phyloP scores from a whole-genome alignment of 768 basidiomycete genomes.

The Boletus speciosus region DNA sequence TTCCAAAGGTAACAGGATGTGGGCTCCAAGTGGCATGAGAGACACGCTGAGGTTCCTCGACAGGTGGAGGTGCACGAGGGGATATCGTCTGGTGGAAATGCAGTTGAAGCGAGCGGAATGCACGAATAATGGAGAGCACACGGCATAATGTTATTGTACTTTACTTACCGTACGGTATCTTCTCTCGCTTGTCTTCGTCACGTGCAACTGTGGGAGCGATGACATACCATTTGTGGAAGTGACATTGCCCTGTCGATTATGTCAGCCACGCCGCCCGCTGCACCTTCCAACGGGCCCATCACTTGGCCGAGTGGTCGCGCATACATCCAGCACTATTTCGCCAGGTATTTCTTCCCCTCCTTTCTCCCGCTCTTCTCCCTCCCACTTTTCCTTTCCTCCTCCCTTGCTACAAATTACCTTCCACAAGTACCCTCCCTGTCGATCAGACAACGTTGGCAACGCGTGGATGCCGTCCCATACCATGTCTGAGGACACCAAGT shows the following conservation, averaged over 20 bases:
- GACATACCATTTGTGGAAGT: slow-evolving; percentile 1
- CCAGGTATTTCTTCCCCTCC: slow-evolving; percentile 13
- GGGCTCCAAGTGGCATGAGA: slow-evolving; percentile 16
- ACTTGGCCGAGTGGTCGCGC: slow-evolving; percentile 25
- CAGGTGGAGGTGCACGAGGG: slow-evolving; percentile 33
- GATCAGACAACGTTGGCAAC: slow-evolving; percentile 28
- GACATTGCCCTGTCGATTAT: slow-evolving; percentile 28
- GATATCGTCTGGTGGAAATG: slow-evolving; percentile 9
- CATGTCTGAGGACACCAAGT: slow-evolving; percentile 64
- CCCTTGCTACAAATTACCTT: background rate
- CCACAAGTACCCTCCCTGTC: slow-evolving; percentile 2
- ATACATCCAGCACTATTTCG: slow-evolving; percentile 26
- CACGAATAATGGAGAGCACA: slow-evolving; percentile 18
- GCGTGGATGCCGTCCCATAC: slow-evolving; percentile 30
- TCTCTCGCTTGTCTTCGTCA: slow-evolving; percentile 6
- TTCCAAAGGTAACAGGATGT: slow-evolving; percentile 60
- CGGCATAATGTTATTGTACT: background rate
- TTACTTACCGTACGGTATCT: background rate
- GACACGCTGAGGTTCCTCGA: slow-evolving; percentile 23
- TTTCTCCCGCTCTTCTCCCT: background rate
- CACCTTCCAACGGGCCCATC: slow-evolving; percentile 27
- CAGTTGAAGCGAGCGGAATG: slow-evolving; percentile 21
- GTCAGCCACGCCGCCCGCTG: slow-evolving; percentile 27
- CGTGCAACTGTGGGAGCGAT: slow-evolving; percentile 6
- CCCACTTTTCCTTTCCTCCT: background rate